Conservation (phyloP, 257 asterid genomes). For the Striga asiatica region DNA sequence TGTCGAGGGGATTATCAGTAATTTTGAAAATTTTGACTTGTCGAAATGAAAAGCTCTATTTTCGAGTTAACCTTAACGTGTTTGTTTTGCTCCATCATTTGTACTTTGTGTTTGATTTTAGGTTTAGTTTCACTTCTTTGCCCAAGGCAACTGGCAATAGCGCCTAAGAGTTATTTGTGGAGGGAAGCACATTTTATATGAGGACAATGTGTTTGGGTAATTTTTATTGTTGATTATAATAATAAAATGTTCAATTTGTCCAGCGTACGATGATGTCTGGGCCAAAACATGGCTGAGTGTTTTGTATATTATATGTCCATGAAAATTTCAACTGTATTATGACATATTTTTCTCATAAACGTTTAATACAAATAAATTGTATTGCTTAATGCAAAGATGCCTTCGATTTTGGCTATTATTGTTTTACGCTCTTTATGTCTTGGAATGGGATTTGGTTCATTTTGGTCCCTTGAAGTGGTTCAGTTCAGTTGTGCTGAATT, state of each 20-base stretch:
- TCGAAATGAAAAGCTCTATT: too few species aligned
- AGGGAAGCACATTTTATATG: background rate
- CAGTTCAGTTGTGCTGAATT: too few species aligned
- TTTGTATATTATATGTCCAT: background rate
- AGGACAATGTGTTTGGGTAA: background rate
- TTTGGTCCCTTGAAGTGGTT: too few species aligned
- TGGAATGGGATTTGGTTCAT: too few species aligned
- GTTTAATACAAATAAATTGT: background rate
- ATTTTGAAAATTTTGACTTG: too few species aligned
- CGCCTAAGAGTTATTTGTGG: slow-evolving; percentile 18
- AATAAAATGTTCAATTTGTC: too few species aligned
- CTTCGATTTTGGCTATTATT: too few species aligned
- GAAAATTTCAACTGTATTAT: background rate
- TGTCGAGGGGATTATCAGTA: background rate
- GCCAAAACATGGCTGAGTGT: background rate
- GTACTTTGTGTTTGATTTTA: slow-evolving; percentile 18
- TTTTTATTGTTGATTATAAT: too few species aligned
- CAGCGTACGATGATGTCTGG: too few species aligned
- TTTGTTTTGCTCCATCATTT: background rate
- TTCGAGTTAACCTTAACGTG: too few species aligned
- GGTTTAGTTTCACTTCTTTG: slow-evolving; percentile 75
- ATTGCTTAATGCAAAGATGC: too few species aligned
- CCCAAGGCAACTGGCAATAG: slow-evolving; percentile 48
- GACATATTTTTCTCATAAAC: background rate
- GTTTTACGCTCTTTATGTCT: too few species aligned